Evolutionary conservation across 768 basidiomycete genomes (phyloP), one percentile per base, ranked within the genome.

Genomic region (Podaxis sp.): DNA sequence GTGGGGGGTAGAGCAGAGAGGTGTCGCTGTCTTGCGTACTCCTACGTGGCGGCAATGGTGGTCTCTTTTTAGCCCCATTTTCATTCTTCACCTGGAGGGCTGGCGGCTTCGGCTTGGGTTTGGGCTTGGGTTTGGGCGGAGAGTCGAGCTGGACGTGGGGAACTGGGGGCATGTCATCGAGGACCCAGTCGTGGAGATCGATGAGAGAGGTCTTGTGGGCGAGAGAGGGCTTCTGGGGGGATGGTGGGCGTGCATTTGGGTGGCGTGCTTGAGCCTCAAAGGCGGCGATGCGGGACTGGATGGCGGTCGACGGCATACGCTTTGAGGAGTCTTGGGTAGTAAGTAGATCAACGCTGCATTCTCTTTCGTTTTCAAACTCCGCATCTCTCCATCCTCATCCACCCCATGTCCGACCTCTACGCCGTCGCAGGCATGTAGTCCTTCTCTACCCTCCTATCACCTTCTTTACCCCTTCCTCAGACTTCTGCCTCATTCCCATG

Each of bases 401-500:
- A 27, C 61, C n/a, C 66, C 63, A 67, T 69, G 67, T 64, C 65
- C 25, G 85, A 90, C 59, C 82, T 93, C 52, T 93, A 92, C 70
- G 90, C 89, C 22, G 85, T 90, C 43, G 91, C 91, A 75, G 91
- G 91, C 86, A 73, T 19, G 50, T 46, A 19, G 33, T 33, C 33
- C 25, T 50, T 9, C 12, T 59, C 56, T 25, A 24, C 41, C 38
- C 25, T 51, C 24, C 52, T 49, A 43, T 25, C 1, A 65, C 38
- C 38, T 41, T 60, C 51, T 43, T 65, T 56, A 33, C 41, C 19
- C 41, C 27, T 27, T 59, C 41, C 19, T 36, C 40, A 93, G 93
- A 95, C 73, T 94, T 96, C 70, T 95, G 93, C 69, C 84, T 95
- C 41, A 87, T 94, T 60, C 94, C 93, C 12, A 89, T 95, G 59